phyloP scores from a whole-genome alignment of 2,329 filamentous ascomycete species.

The Colletotrichum lini region DNA sequence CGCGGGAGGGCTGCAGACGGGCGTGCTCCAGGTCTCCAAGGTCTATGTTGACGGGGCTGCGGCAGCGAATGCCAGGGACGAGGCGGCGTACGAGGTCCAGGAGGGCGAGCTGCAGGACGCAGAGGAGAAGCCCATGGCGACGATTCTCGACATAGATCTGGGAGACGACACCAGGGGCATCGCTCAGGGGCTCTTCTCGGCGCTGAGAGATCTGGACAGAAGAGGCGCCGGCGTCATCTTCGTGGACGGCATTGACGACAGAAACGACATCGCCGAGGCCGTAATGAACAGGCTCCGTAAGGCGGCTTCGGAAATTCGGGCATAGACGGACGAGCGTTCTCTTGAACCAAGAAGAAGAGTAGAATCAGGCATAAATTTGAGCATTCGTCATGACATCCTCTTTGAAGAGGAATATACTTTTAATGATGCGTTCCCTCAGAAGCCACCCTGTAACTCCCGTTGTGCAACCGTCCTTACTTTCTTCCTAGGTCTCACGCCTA shows the following conservation, averaged over 20 bases:
- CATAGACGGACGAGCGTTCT: slow-evolving; percentile 53
- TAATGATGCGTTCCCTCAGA: slow-evolving; percentile 43
- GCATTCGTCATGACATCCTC: slow-evolving; percentile 41
- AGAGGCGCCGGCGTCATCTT: slow-evolving; percentile 86
- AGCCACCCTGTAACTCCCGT: slow-evolving; percentile 43
- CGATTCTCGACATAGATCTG: slow-evolving; percentile 79
- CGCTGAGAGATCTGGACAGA: slow-evolving; percentile 87
- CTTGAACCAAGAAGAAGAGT: slow-evolving; percentile 10
- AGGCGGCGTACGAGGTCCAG: slow-evolving; percentile 56
- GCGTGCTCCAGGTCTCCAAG: slow-evolving; percentile 49
- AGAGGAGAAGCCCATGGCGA: slow-evolving; percentile 53
- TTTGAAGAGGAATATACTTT: slow-evolving; percentile 35
- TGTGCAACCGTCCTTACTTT: slow-evolving; percentile 19
- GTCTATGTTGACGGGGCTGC: slow-evolving; percentile 46
- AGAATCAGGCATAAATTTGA: slow-evolving; percentile 43
- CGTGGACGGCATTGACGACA: slow-evolving; percentile 88
- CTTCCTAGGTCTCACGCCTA: slow-evolving; percentile 12
- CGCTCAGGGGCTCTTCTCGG: slow-evolving; percentile 89
- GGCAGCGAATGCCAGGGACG: slow-evolving; percentile 46
- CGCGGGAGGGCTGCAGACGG: slow-evolving; percentile 57
- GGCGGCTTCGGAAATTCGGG: slow-evolving; percentile 75
- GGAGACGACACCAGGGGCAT: slow-evolving; percentile 80
- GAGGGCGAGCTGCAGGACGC: slow-evolving; percentile 56
- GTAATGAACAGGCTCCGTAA: slow-evolving; percentile 89
- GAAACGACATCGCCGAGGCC: slow-evolving; percentile 86